These are phyloP conservation scores for Cyberlindnera suaveolens DNA, from an alignment of 805 yeast genomes.

Conservation along the genomic window DNA sequence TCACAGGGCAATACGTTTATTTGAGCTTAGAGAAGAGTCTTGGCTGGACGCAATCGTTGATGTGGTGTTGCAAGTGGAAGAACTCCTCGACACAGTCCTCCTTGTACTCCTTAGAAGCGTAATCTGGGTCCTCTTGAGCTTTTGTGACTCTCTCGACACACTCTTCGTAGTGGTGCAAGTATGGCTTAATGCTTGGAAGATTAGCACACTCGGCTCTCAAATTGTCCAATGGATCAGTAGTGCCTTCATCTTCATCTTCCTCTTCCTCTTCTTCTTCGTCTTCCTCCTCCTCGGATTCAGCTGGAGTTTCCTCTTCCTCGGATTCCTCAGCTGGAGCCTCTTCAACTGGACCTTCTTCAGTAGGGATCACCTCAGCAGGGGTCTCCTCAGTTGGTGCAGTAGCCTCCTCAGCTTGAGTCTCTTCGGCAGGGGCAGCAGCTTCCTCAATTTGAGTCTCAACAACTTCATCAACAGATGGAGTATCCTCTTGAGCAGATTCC, in stretches of 20 bases:
- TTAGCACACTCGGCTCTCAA: conserved; percentile 65
- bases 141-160: conserved; percentile 92
- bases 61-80: conserved; percentile 92
- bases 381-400: conserved; percentile 4
- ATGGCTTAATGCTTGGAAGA: conserved; percentile 60
- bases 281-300: conserved; percentile 14
- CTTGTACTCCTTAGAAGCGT: conserved; percentile 72
- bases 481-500: conserved; percentile 2
- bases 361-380: conserved; percentile 3
- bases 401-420: conserved; percentile 5
- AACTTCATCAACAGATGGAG: background rate
- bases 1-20: conserved; percentile 28
- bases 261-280: conserved; percentile 54
- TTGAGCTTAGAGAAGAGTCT: conserved; percentile 79
- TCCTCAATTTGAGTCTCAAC: too few species aligned
- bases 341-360: conserved; percentile 2
- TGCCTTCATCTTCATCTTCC: conserved; percentile 66
- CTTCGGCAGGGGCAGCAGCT: conserved; percentile 1
- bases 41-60: conserved; percentile 89
- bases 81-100: conserved; percentile 98
- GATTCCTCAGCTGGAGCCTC: conserved; percentile 9
- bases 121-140: conserved; percentile 78
- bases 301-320: conserved; percentile 12
- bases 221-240: conserved; percentile 57
- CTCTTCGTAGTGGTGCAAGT: conserved; percentile 85